Percentiles rank a stretch among this genome's conserved stretches.
phyloP scores from a whole-genome alignment of 345 rosid species.

The Moricandia arvensis region DNA sequence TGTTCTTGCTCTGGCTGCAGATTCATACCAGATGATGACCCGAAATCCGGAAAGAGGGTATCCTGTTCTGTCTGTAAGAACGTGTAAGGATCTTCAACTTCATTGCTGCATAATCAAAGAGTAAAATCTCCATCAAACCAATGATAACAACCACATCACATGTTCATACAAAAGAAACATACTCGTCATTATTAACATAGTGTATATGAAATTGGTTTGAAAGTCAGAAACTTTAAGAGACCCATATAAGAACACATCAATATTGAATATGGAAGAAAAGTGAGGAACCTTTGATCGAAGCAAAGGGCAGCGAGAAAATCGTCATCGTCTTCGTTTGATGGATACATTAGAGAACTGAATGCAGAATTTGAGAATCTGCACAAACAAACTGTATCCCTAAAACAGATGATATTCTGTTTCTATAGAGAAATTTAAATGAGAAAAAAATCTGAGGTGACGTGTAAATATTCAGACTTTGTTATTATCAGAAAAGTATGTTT shows the following conservation, averaged over 20 bases:
- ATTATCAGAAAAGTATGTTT: too few relatives aligned
- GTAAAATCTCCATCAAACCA: too few relatives aligned
- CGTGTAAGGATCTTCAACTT: constrained; percentile 28
- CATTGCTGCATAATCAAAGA: constrained; percentile 30
- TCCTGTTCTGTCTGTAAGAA: constrained; percentile 23
- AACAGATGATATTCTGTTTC: background rate
- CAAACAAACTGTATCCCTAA: too few relatives aligned
- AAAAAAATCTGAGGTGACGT: constrained; percentile 4
- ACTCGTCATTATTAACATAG: background rate
- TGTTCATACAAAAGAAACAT: background rate
- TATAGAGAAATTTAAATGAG: constrained; percentile 13
- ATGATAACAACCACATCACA: too few relatives aligned
- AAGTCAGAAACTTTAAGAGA: too few relatives aligned
- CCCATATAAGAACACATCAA: too few relatives aligned
- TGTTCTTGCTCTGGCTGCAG: constrained; percentile 10
- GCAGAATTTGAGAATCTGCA: constrained; percentile 19
- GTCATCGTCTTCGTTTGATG: constrained; percentile 12
- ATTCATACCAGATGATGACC: constrained; percentile 21
- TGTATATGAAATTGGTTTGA: background rate
- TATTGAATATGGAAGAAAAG: too few relatives aligned
- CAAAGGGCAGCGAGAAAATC: constrained; percentile 32
- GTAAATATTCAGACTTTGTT: constrained; percentile 12
- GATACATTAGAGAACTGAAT: constrained; percentile 17
- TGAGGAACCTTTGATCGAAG: constrained; percentile 34
- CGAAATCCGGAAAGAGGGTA: constrained; percentile 21